These are phyloP conservation scores for Ambrosiella xylebori DNA, from an alignment of 2,329 filamentous ascomycete genomes.

Conservation along the genomic window DNA sequence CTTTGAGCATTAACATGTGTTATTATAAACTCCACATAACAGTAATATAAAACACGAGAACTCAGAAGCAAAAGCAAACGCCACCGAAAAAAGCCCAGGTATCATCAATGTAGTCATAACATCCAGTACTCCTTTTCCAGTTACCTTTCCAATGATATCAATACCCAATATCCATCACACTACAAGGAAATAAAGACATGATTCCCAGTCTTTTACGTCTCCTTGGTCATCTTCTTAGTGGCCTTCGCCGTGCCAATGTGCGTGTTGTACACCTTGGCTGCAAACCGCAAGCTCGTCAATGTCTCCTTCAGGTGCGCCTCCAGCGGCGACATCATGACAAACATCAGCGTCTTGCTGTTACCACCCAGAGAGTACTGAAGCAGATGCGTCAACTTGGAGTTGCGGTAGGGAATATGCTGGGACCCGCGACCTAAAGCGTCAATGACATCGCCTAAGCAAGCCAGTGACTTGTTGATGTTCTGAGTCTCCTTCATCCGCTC, in stretches of 20 bases:
- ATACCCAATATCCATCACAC: background rate
- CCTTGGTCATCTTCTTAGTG: conserved; percentile 33
- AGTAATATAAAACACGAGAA: background rate
- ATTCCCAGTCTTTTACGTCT: background rate
- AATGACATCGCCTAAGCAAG: conserved; percentile 86
- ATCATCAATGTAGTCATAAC: conserved; percentile 13
- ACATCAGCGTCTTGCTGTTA: conserved; percentile 97
- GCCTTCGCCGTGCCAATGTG: conserved; percentile 81
- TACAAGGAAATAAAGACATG: background rate
- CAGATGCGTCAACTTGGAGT: conserved; percentile 91
- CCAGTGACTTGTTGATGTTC: conserved; percentile 90
- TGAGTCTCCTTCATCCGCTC: conserved; percentile 86
- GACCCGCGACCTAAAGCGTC: conserved; percentile 75
- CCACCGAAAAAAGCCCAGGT: conserved; percentile 6
- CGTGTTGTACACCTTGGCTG: conserved; percentile 83
- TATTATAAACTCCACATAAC: background rate
- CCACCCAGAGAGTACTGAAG: conserved; percentile 89
- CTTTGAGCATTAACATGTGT: background rate
- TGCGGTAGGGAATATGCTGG: conserved; percentile 79
- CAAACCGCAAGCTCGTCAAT: conserved; percentile 85
- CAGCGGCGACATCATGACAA: conserved; percentile 91
- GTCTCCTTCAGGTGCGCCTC: conserved; percentile 86
- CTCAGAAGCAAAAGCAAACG: background rate
- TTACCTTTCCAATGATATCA: conserved; percentile 6
- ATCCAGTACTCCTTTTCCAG: conserved; percentile 6